Conservation (phyloP, 192 early-diverging fungal genomes). For the Funneliformis mosseae region DNA sequence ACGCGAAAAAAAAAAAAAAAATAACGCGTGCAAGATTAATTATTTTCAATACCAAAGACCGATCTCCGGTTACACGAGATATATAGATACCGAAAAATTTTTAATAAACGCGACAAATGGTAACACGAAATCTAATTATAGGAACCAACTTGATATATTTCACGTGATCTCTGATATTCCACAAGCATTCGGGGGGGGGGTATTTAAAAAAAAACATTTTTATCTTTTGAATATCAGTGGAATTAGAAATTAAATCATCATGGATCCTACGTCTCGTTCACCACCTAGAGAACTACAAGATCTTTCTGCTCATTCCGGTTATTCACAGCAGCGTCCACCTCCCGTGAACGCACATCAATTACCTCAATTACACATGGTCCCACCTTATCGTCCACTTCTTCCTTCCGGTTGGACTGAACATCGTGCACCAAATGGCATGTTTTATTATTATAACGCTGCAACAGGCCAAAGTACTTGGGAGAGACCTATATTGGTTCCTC, state of each 20-base stretch:
- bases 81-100: too few relatives aligned
- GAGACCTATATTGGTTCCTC: constrained; percentile 41
- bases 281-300: constrained; percentile 14
- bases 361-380: constrained; percentile 9
- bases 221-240: too few relatives aligned
- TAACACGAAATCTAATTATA: too few relatives aligned
- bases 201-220: too few relatives aligned
- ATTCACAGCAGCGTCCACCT: not conserved
- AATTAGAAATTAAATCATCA: not conserved
- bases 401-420: constrained; percentile 67
- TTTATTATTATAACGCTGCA: constrained; percentile 76
- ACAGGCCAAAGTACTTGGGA: constrained; percentile 77
- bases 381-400: constrained; percentile 33
- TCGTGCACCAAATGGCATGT: constrained; percentile 58
- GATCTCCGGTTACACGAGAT: too few relatives aligned
- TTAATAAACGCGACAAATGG: too few relatives aligned
- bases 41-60: too few relatives aligned
- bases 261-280: not conserved
- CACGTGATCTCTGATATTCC: too few relatives aligned
- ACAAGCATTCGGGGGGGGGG: too few relatives aligned
- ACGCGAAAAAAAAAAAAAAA: too few relatives aligned
- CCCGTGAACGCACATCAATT: not conserved
- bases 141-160: too few relatives aligned
- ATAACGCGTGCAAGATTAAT: too few relatives aligned
- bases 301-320: not conserved